These are phyloP conservation scores for Fusarium aywerte DNA, from an alignment of 2,329 filamentous ascomycete genomes.

Conservation along the genomic window DNA sequence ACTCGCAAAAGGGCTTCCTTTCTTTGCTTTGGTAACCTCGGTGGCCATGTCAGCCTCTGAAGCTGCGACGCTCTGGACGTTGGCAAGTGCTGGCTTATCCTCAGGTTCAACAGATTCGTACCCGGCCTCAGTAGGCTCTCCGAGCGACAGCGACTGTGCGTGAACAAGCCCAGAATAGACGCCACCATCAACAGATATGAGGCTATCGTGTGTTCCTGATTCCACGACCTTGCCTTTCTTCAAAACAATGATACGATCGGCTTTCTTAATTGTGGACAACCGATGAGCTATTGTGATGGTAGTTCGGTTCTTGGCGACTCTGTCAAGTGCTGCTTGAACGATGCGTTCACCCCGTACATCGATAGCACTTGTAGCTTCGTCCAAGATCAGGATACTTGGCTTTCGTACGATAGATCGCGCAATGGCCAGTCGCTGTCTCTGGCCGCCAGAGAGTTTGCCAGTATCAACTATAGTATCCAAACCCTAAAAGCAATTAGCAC, in stretches of 20 bases:
- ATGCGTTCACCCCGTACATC: slow-evolving; percentile 65
- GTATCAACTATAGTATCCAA: slow-evolving; percentile 80
- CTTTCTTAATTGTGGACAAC: slow-evolving; percentile 78
- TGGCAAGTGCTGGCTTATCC: slow-evolving; percentile 54
- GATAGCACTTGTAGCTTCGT: slow-evolving; percentile 79
- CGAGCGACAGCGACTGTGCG: slow-evolving; percentile 68
- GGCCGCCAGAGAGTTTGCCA: slow-evolving; percentile 84
- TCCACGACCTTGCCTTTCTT: slow-evolving; percentile 77
- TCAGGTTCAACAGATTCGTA: slow-evolving; percentile 54
- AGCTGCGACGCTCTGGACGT: slow-evolving; percentile 59
- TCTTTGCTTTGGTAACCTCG: slow-evolving; percentile 43
- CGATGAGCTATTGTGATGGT: slow-evolving; percentile 81
- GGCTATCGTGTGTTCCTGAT: slow-evolving; percentile 77
- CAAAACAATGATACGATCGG: slow-evolving; percentile 82
- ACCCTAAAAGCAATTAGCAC: slow-evolving; percentile 55
- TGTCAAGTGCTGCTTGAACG: slow-evolving; percentile 72
- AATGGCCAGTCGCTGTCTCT: slow-evolving; percentile 85
- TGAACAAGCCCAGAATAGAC: slow-evolving; percentile 75
- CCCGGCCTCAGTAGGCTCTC: slow-evolving; percentile 55
- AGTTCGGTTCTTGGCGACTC: slow-evolving; percentile 70
- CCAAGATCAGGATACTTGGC: slow-evolving; percentile 77
- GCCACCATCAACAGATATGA: slow-evolving; percentile 69
- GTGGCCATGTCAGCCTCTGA: slow-evolving; percentile 48
- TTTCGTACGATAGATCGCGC: slow-evolving; percentile 78
- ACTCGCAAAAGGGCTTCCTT: slow-evolving; percentile 61